Conservation (phyloP, 2,329 filamentous ascomycete species). For the Phialemonium atrogriseum region DNA sequence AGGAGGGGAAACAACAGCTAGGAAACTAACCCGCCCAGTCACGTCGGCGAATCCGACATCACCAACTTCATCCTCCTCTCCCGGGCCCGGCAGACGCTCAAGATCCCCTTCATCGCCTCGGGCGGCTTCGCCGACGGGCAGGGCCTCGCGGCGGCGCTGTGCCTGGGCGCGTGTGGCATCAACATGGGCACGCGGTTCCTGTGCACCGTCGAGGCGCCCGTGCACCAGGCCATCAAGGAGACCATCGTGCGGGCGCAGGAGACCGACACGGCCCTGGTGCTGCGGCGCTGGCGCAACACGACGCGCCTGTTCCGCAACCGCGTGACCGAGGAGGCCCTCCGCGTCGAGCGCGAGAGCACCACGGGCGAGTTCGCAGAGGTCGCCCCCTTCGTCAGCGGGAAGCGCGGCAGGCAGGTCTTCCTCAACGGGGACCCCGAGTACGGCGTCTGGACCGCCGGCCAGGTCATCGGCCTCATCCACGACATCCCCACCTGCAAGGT, state of each 20-base stretch:
- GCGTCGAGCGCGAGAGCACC: constrained; percentile 74
- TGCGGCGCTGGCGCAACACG: constrained; percentile 91
- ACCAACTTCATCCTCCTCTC: constrained; percentile 85
- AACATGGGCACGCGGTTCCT: constrained; percentile 99
- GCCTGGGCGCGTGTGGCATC: constrained; percentile 83
- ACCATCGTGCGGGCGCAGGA: constrained; percentile 83
- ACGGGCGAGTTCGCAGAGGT: constrained; percentile 87
- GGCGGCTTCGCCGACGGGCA: constrained; percentile 94
- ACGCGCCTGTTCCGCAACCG: constrained; percentile 84
- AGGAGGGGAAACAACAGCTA: neutral
- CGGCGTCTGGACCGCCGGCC: constrained; percentile 94
- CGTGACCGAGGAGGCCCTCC: constrained; percentile 69
- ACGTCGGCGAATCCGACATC: constrained; percentile 81
- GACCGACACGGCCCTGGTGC: constrained; percentile 81
- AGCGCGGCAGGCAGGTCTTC: constrained; percentile 87
- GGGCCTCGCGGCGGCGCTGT: constrained; percentile 83
- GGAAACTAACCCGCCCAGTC: constrained; percentile 25
- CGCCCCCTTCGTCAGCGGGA: constrained; percentile 78
- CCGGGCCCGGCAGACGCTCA: constrained; percentile 74
- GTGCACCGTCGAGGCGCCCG: constrained; percentile 87
- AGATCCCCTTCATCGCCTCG: constrained; percentile 87
- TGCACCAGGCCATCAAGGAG: constrained; percentile 90
- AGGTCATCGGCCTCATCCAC: constrained; percentile 84
- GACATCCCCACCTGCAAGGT: constrained; percentile 71
- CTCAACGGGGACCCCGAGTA: constrained; percentile 83